Evolutionary conservation across 177 flowering plant genomes (phyloP), one percentile per base, ranked within the genome.

Genomic region (Vitis hybrid): DNA sequence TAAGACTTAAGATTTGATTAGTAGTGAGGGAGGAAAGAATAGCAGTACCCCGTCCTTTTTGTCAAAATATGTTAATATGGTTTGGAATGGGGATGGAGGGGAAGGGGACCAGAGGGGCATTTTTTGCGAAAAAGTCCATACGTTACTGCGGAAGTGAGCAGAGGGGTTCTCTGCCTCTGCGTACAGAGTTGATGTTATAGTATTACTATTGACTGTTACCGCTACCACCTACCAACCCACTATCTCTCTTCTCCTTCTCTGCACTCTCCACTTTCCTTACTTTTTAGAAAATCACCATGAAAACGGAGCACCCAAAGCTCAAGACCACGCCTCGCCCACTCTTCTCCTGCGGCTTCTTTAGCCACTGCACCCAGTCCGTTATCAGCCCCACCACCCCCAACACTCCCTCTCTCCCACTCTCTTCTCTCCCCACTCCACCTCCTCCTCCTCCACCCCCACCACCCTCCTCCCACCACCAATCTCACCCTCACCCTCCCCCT

Each of bases 311-410:
- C 19, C 83, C 86, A 32, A 89, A 91, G 81, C 87, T 85, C 71
- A 90, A 89, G 69, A 79, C 84, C 56, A 87, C 84, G 19, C 85
- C 86, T n/a, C 82, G 85, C 4, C 88, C 87, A 0, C 82, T 92
- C 70, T 92, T 89, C 85, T 89, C 97, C 32, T 91, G 94, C 64
- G 88, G 85, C 52, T 84, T 91, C 79, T 94, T 90, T 66, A 83
- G 94, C 70, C 87, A 90, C 68, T 91, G 97, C 84, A 85, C 96
- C 14, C 90, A 87, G 63, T 68, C 89, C 54, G 81, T 78, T 40
- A 89, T 84, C 68, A 88, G 91, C 70, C 97, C 97, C 64, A 89
- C 94, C 69, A 65, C 82, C 68, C 55, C 87, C 13, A 48, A 58
- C 40, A 64, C 87, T 1, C 80, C 93, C 4, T 61, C 82, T 14